phyloP scores from a whole-genome alignment of 2,329 filamentous ascomycete genomes.

The Stagonosporopsis chrysanthemi region DNA sequence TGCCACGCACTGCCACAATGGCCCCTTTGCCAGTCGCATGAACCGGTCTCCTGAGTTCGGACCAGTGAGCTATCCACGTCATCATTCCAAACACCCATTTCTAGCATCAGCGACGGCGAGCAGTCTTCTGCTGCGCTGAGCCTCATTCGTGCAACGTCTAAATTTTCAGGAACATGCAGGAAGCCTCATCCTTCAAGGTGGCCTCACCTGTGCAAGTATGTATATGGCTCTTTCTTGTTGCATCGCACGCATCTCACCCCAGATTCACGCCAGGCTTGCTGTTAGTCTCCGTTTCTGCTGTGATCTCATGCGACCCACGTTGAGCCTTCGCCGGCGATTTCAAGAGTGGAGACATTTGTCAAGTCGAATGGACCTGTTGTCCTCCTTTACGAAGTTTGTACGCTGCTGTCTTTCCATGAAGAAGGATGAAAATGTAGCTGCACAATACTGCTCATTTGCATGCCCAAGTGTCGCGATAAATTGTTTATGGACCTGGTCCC shows the following conservation, averaged over 20 bases:
- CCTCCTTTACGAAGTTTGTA: not conserved
- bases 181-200: not conserved
- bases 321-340: conserved; percentile 9
- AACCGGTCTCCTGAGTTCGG: conserved; percentile 28
- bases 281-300: not conserved
- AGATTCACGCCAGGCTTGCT: conserved; percentile 7
- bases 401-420: not conserved
- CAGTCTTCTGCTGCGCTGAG: conserved; percentile 7
- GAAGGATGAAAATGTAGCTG: not conserved
- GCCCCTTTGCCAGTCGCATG: conserved; percentile 17
- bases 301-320: conserved; percentile 14
- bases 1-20: conserved; percentile 17
- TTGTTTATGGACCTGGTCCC: conserved; percentile 14
- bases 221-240: too few relatives aligned
- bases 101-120: conserved; percentile 12
- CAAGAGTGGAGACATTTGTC: conserved; percentile 5
- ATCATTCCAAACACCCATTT: conserved; percentile 21
- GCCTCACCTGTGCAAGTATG: not conserved
- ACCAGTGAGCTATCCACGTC: conserved; percentile 30
- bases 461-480: conserved; percentile 1
- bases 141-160: conserved; percentile 1
- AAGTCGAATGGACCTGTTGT: not conserved
- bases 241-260: not conserved
- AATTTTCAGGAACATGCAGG: not conserved
- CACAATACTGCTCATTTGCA: conserved; percentile 3